Percentiles rank a stretch among this genome's conserved stretches.
phyloP scores from a whole-genome alignment of 257 asterid genomes.

The Solanum appendiculatum region DNA sequence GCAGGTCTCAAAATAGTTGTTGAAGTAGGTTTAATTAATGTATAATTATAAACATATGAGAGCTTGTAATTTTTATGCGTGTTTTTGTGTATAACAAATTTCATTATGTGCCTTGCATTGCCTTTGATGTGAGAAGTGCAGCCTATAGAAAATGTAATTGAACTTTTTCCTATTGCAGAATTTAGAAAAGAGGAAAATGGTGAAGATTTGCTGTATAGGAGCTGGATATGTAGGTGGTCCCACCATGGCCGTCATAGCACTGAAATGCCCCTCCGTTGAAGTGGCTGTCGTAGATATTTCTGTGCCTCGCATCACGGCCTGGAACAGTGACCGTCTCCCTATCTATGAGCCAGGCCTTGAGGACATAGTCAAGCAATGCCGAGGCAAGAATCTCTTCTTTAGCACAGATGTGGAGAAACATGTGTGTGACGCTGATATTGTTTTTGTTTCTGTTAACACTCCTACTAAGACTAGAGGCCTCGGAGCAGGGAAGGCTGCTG shows the following conservation, averaged over 20 bases:
- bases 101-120: background rate
- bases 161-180: background rate
- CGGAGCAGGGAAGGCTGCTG: conserved; percentile 61
- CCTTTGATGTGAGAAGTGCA: too few relatives aligned
- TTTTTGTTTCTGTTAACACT: conserved; percentile 52
- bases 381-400: conserved; percentile 56
- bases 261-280: background rate
- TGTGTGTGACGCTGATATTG: conserved; percentile 40
- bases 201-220: background rate
- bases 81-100: background rate
- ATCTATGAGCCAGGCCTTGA: conserved; percentile 63
- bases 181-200: background rate
- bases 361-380: conserved; percentile 46
- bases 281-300: background rate
- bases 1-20: background rate
- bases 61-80: background rate
- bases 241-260: background rate
- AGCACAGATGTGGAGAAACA: conserved; percentile 46
- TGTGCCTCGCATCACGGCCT: background rate
- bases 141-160: too few relatives aligned
- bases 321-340: conserved; percentile 10
- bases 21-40: background rate
- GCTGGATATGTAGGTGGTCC: background rate
- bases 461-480: conserved; percentile 52
- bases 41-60: background rate